Conservation (phyloP, 2,329 filamentous ascomycete species). For the Diaporthe caulivora region DNA sequence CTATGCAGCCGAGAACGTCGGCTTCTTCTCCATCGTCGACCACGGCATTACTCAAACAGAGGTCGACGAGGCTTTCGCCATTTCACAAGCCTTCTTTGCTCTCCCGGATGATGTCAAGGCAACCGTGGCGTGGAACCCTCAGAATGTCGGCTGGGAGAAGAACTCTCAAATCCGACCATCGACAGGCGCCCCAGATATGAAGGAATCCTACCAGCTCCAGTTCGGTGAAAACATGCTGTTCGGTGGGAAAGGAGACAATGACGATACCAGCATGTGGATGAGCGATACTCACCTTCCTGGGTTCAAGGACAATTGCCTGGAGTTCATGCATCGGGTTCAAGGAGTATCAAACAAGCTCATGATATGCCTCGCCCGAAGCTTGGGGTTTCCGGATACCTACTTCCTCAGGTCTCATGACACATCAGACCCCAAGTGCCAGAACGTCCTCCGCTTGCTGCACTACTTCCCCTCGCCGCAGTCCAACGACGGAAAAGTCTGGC, state of each 20-base stretch:
- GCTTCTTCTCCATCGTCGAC: slow-evolving; percentile 69
- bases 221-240: slow-evolving; percentile 53
- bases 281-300: slow-evolving; percentile 52
- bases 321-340: slow-evolving; percentile 52
- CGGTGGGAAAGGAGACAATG: slow-evolving; percentile 39
- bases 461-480: slow-evolving; percentile 41
- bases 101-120: slow-evolving; percentile 62
- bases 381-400: slow-evolving; percentile 65
- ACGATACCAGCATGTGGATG: slow-evolving; percentile 44
- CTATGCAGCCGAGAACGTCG: slow-evolving; percentile 67
- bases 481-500: slow-evolving; percentile 52
- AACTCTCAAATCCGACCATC: slow-evolving; percentile 67
- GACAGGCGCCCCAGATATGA: slow-evolving; percentile 66
- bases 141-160: slow-evolving; percentile 69
- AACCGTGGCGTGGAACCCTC: slow-evolving; percentile 61
- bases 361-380: slow-evolving; percentile 65
- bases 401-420: slow-evolving; percentile 66
- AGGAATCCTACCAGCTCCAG: slow-evolving; percentile 71
- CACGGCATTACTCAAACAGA: slow-evolving; percentile 57
- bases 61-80: slow-evolving; percentile 56
- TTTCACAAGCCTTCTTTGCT: slow-evolving; percentile 60
- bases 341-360: slow-evolving; percentile 65
- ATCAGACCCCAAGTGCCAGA: slow-evolving; percentile 61
- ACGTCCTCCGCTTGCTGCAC: slow-evolving; percentile 60
- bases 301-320: slow-evolving; percentile 60